These are phyloP conservation scores for Scheffersomyces illinoinensis DNA, from an alignment of 1,139 yeast genomes.

Conservation along the genomic window DNA sequence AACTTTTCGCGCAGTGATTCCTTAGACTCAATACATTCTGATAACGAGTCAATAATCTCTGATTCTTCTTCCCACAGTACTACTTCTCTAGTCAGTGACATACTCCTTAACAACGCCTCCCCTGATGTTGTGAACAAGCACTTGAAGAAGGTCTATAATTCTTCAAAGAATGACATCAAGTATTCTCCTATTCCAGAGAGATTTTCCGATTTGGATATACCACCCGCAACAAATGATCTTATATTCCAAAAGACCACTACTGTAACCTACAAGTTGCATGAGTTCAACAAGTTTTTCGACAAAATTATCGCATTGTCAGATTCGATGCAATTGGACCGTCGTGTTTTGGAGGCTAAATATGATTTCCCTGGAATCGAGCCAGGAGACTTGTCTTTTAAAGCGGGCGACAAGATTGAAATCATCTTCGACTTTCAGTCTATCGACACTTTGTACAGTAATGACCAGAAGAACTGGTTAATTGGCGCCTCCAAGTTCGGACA, in stretches of 20 bases:
- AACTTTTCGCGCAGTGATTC: conserved; percentile 13
- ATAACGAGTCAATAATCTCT: conserved; percentile 17
- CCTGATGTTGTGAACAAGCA: conserved; percentile 21
- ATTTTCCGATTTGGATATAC: conserved; percentile 4
- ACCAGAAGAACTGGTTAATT: conserved; percentile 35
- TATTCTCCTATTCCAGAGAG: conserved; percentile 28
- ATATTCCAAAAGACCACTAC: conserved; percentile 14
- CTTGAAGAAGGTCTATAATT: conserved; percentile 34
- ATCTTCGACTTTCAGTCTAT: conserved; percentile 33
- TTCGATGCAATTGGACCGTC: conserved; percentile 7
- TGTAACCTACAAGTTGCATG: conserved; percentile 27
- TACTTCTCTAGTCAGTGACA: conserved; percentile 23
- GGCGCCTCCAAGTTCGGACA: conserved; percentile 21
- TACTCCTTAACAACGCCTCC: conserved; percentile 17
- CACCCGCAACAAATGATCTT: conserved; percentile 3
- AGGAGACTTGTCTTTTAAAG: conserved; percentile 42
- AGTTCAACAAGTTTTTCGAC: conserved; percentile 25
- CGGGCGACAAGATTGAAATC: conserved; percentile 37
- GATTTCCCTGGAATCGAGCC: conserved; percentile 35
- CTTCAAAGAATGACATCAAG: conserved; percentile 35
- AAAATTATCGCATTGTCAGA: conserved; percentile 11
- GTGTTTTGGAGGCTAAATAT: conserved; percentile 23
- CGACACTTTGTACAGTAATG: conserved; percentile 21
- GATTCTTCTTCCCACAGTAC: conserved; percentile 18
- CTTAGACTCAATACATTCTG: conserved; percentile 18